Conservation (phyloP, 352 stramenopile species). For the Pseudoperonospora humuli region DNA sequence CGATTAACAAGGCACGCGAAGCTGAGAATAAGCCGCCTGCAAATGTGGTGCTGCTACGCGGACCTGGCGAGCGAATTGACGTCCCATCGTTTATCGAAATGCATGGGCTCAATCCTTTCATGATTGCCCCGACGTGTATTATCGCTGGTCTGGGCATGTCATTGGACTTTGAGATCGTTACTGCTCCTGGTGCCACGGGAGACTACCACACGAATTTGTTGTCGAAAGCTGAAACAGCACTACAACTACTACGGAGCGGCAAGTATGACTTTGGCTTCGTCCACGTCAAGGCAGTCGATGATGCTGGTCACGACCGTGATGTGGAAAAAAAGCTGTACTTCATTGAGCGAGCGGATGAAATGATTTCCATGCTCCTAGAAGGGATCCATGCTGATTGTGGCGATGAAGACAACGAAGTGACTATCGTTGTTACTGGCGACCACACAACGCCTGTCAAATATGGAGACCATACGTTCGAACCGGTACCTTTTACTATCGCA, state of each 20-base stretch:
- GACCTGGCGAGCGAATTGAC: slow-evolving; percentile 78
- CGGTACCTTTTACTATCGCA: slow-evolving; percentile 73
- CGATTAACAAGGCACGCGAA: slow-evolving; percentile 66
- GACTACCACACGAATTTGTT: slow-evolving; percentile 82
- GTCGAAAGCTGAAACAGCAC: slow-evolving; percentile 69
- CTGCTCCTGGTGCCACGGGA: slow-evolving; percentile 63
- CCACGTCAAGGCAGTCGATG: slow-evolving; percentile 82
- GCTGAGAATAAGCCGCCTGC: slow-evolving; percentile 48
- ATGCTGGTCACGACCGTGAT: slow-evolving; percentile 80
- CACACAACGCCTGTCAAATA: slow-evolving; percentile 84
- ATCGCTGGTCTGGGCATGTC: slow-evolving; percentile 84
- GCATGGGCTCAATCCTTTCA: slow-evolving; percentile 77
- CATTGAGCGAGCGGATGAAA: slow-evolving; percentile 77
- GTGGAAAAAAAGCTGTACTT: slow-evolving; percentile 82
- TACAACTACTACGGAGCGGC: slow-evolving; percentile 31
- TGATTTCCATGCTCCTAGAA: slow-evolving; percentile 55
- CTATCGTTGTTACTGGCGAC: slow-evolving; percentile 81
- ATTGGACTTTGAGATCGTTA: slow-evolving; percentile 66
- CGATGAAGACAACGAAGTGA: slow-evolving; percentile 41
- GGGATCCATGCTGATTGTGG: slow-evolving; percentile 37
- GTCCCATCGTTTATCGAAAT: slow-evolving; percentile 76
- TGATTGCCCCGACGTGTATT: slow-evolving; percentile 86
- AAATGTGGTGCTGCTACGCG: slow-evolving; percentile 81
- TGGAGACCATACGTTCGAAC: slow-evolving; percentile 84
- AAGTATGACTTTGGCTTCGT: slow-evolving; percentile 78